Base-by-base conservation (phyloP, 257 asterid species). In the Scutellaria baicalensis region DNA sequence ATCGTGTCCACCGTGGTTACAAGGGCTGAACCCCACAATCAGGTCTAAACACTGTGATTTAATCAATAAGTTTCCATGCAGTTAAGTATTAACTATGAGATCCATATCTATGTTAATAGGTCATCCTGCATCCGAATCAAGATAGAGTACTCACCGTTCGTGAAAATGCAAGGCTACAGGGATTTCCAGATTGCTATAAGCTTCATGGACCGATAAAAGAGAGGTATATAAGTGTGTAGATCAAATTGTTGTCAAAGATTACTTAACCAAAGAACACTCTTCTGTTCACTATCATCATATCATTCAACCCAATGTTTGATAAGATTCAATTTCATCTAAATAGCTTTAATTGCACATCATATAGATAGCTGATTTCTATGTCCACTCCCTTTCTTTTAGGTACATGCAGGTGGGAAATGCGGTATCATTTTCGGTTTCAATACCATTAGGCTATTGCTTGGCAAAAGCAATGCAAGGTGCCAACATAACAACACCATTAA, bases 151-250 rank as follows among this genome's bases (percentile, higher is more conserved):
- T 81, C 10, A 55, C 85, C 0, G 59, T 78, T 16, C 81, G 86
- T 3, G 86, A 81, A 72, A 78, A 78, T 52, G 86, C 86, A 5
- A 72, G 83, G 59, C 42, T 82, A 20, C 86, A 82, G 27, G 86
- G 86, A 14, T 82, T 82, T 39, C 86, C 86, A 0, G 86, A 82
- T 42, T 82, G 82, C 69, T 82, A 82, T 23, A 75, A 75, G 55
- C 44, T 78, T 10, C 59, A 3, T n/a, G 86, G 86, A 59, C 59
- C 83, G 8, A 14, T 78, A 7, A 81, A 58, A 65, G 86, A 78
- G 45, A 81, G 83, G 86, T 75, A 69, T 17, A 21, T 27, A 27
- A 27, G 33, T 3, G 4, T 27, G 14, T 47, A 9, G 10, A 38
- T 42, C 5, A 8, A 11, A 17, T 14, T 40, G 20, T 10, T 9